These are phyloP conservation scores for Zhuliangozyma blackwelliae DNA, from an alignment of 1,139 yeast species.

Conservation along the genomic window DNA sequence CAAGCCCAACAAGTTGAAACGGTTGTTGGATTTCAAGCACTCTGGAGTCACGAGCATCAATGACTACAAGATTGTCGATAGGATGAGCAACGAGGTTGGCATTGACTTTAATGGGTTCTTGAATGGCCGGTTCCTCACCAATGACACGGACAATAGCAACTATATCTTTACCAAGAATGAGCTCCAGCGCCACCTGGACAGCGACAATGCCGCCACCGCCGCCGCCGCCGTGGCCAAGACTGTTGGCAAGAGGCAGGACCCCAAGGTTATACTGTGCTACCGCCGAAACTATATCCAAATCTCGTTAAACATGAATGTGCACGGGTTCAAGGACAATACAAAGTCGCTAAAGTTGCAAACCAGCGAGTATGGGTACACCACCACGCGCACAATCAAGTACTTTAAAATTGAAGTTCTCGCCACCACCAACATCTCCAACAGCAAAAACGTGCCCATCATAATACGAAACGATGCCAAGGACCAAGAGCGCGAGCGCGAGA, in stretches of 20 bases:
- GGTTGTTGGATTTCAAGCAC: constrained; percentile 28
- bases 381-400: constrained; percentile 35
- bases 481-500: constrained; percentile 22
- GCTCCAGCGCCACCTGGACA: constrained; percentile 7
- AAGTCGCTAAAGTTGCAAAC: constrained; percentile 31
- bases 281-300: constrained; percentile 43
- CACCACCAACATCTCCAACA: constrained; percentile 27
- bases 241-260: constrained; percentile 16
- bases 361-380: constrained; percentile 33
- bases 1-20: constrained; percentile 22
- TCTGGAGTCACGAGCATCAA: constrained; percentile 13
- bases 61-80: constrained; percentile 30
- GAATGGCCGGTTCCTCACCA: constrained; percentile 41
- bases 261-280: constrained; percentile 43
- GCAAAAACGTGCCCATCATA: constrained; percentile 27
- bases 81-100: constrained; percentile 21
- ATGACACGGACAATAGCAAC: constrained; percentile 39
- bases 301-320: constrained; percentile 30
- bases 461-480: constrained; percentile 18
- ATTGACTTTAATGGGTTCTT: constrained; percentile 36
- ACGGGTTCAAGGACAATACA: constrained; percentile 23
- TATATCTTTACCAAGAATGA: constrained; percentile 25
- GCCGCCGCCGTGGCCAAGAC: neutral
- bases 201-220: neutral
- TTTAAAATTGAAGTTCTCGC: constrained; percentile 40